Evolutionary conservation across 805 yeast species (phyloP).

Genomic region (Scheffersomyces coipomensis): DNA sequence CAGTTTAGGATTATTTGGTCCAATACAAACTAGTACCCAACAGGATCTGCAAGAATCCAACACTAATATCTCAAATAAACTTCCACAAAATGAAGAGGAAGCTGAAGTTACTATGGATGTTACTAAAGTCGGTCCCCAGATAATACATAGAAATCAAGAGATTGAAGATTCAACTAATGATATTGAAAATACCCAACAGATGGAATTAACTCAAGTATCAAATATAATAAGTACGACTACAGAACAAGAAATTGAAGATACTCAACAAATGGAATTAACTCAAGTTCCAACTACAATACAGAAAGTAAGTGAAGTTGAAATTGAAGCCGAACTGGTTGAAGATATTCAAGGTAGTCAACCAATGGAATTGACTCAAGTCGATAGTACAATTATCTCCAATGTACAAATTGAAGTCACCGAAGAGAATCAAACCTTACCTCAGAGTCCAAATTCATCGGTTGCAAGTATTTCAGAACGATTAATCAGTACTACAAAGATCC

Average conservation of each 20-base stretch:
- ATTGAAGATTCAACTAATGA: background rate
- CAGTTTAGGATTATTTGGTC: background rate
- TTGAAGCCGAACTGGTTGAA: background rate
- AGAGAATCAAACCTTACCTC: background rate
- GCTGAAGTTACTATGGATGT: conserved; percentile 17
- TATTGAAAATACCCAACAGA: conserved; percentile 1
- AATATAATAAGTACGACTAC: background rate
- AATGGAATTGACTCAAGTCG: conserved; percentile 20
- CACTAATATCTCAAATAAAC: background rate
- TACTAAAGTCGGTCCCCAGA: conserved; percentile 5
- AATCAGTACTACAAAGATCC: conserved; percentile 22
- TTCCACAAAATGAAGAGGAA: conserved; percentile 1
- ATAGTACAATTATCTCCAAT: background rate
- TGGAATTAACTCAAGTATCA: conserved; percentile 8
- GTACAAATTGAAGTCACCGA: background rate
- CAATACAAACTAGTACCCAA: no score
- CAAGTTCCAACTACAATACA: conserved; percentile 6
- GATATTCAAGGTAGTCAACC: conserved; percentile 12
- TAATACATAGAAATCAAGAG: background rate
- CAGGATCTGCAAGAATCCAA: no score
- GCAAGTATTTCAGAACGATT: conserved; percentile 6
- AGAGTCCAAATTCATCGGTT: conserved; percentile 1
- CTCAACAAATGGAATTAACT: conserved; percentile 13
- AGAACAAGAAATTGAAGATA: conserved; percentile 10
- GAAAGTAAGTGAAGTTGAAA: background rate